A percentile compares a stretch with the other conserved stretches of the same genome.
Conservation (phyloP, 257 asterid genomes). For the Solanum gracilifrons region DNA sequence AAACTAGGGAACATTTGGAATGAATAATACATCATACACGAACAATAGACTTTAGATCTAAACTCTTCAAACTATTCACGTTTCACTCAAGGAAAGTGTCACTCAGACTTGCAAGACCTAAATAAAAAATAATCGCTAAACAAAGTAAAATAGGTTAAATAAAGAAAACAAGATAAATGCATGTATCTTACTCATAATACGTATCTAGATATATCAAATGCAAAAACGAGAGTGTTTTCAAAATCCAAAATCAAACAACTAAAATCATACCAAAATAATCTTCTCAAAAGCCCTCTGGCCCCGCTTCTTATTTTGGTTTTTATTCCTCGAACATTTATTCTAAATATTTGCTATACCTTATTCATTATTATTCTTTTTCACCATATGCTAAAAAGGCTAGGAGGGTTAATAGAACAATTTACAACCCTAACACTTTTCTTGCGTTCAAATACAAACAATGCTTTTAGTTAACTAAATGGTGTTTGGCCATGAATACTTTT, state of each 20-base stretch:
- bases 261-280: background rate
- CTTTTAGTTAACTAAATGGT: no score
- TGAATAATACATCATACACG: background rate
- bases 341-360: background rate
- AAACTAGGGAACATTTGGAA: background rate
- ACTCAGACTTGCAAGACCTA: background rate
- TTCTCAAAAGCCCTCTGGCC: background rate
- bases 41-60: background rate
- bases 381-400: no score
- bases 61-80: background rate
- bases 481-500: no score
- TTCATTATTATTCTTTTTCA: no score
- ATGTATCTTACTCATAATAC: background rate
- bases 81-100: no score
- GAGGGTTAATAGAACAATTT: no score
- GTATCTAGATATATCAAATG: background rate
- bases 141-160: no score
- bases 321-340: background rate
- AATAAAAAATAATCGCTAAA: no score
- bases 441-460: no score
- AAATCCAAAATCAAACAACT: background rate
- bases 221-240: background rate
- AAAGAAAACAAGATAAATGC: background rate
- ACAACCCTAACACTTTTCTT: no score
- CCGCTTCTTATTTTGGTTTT: background rate